A percentile compares a stretch with the other conserved stretches of the same genome.
These are phyloP conservation scores for Sporothrix dimorphospora DNA, from an alignment of 2,329 filamentous ascomycete species.

Conservation along the genomic window DNA sequence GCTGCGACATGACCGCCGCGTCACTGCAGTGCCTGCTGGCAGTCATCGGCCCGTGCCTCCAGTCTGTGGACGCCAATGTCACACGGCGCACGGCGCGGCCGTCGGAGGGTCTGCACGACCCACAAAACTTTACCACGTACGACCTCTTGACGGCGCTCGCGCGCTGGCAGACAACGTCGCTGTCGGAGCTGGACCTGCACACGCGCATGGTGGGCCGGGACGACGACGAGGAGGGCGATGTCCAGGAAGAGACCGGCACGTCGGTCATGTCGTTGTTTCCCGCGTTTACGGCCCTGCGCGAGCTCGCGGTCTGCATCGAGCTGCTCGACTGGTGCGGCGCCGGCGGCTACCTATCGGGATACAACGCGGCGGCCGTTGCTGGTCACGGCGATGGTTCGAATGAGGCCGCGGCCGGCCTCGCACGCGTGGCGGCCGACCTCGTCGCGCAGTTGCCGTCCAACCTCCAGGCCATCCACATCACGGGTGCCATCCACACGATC, in stretches of 20 bases:
- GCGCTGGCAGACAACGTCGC: background rate
- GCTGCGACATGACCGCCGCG: background rate
- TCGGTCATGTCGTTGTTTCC: background rate
- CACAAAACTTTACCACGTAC: background rate
- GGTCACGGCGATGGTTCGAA: too few species aligned
- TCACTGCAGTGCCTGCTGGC: background rate
- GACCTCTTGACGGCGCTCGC: background rate
- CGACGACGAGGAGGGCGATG: too few species aligned
- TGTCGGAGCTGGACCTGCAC: too few species aligned
- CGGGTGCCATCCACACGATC: background rate
- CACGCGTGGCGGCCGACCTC: background rate
- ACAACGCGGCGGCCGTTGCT: too few species aligned
- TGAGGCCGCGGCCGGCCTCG: too few species aligned
- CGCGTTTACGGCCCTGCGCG: background rate
- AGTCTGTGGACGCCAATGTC: too few species aligned
- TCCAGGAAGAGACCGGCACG: background rate
- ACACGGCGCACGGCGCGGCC: background rate
- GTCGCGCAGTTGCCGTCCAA: background rate
- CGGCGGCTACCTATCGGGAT: too few species aligned
- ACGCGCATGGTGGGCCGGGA: too few species aligned
- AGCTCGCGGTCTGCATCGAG: background rate
- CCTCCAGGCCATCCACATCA: background rate
- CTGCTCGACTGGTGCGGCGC: background rate
- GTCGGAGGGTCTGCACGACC: background rate
- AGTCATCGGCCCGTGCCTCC: background rate